phyloP scores from a whole-genome alignment of 169 alveolate genomes.

The Babesia divergens region DNA sequence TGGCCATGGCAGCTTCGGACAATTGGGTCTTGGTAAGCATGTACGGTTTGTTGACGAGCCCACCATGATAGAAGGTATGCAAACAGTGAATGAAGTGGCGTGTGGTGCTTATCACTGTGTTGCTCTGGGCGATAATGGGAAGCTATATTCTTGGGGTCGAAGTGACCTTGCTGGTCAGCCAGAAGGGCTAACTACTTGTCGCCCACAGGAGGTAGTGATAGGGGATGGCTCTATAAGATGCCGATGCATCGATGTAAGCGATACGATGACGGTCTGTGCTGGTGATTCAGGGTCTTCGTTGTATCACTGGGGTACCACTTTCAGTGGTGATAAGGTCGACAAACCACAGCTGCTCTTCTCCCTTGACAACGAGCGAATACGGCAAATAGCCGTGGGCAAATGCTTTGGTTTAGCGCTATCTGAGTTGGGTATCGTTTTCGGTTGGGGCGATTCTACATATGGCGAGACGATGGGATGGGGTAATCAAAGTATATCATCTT shows the following conservation, averaged over 20 bases:
- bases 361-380: constrained; percentile 55
- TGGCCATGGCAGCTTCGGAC: constrained; percentile 78
- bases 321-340: constrained; percentile 65
- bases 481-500: constrained; percentile 24
- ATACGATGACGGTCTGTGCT: constrained; percentile 68
- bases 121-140: constrained; percentile 42
- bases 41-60: constrained; percentile 63
- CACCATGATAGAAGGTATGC: constrained; percentile 51
- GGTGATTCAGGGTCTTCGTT: constrained; percentile 62
- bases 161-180: constrained; percentile 72
- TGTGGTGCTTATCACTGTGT: constrained; percentile 73
- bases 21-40: constrained; percentile 69
- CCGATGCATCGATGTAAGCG: constrained; percentile 33
- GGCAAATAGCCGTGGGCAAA: constrained; percentile 73
- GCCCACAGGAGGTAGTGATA: constrained; percentile 30
- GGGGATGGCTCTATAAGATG: constrained; percentile 10
- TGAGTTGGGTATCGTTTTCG: constrained; percentile 65
- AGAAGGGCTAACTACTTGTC: constrained; percentile 21
- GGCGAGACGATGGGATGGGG: constrained; percentile 63
- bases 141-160: constrained; percentile 73
- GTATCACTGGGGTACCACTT: constrained; percentile 74
- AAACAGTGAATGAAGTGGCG: constrained; percentile 54
- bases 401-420: constrained; percentile 67
- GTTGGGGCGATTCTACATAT: constrained; percentile 81
- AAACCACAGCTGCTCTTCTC: constrained; percentile 68